Evolutionary conservation across 2,329 filamentous ascomycete genomes (phyloP), one percentile per base, ranked within the genome.

Genomic region (Geosmithia morbida): DNA sequence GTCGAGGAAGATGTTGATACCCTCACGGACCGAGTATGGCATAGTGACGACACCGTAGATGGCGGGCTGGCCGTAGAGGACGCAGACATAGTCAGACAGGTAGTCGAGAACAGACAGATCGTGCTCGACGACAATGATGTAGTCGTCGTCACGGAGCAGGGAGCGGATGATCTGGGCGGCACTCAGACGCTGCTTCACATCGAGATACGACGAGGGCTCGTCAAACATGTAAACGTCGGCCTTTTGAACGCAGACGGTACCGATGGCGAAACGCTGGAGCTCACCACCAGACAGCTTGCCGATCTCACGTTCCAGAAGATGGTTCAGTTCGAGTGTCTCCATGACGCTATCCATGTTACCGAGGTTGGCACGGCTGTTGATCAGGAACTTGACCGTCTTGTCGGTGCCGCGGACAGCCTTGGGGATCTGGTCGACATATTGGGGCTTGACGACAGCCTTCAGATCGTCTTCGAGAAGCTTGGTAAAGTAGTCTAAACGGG

Each of bases 211-310:
- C 41, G 90, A 97, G 17, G 94, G 94, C 72, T 98, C 92, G 66
- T 98, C 92, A 60, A 98, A 98, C 92, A 98, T 97, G 75, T 98
- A 98, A 11, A 94, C 87, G 64, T 98, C 92, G 56, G 90, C 90
- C 59, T 94, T 81, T 65, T 97, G 90, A 19, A 97, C 89, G 59
- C 89, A 95, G 52, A 95, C 88, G 46, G 90, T 86, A 59, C 86
- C 92, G 57, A 98, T 96, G 57, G 92, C 92, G 59, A 98, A 98
- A 67, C 92, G 85, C 68, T 98, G 92, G 61, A 98, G 77, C 68
- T 98, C 94, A 75, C 92, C 92, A 77, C 92, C 94, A 54, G 92
- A 98, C 19, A 98, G 79, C 37, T 86, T 77, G 56, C 77, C 81
- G 56, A 98, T 85, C 54, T 97, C 90, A 68, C 94, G 87, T 55